Percentiles rank a stretch among this genome's conserved stretches.
Conservation (phyloP, 129 eudicot species). For the Lonicera japonica region DNA sequence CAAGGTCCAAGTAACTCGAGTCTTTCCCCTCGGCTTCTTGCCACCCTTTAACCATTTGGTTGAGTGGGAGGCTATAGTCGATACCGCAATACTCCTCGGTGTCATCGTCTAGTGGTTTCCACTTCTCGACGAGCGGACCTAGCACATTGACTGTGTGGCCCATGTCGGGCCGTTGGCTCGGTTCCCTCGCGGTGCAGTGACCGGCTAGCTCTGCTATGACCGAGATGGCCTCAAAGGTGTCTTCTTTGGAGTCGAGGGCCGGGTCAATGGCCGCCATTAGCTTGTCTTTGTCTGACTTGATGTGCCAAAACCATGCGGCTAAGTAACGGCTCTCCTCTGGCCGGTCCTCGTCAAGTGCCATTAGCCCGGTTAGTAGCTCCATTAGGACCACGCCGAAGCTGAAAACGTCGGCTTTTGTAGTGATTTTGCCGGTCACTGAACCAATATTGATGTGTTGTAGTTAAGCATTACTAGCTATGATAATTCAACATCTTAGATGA, state of each 20-base stretch:
- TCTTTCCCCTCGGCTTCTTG: slow-evolving; percentile 90
- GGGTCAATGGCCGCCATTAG: slow-evolving; percentile 71
- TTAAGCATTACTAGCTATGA: not conserved
- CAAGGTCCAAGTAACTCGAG: slow-evolving; percentile 59
- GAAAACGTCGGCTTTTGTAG: slow-evolving; percentile 90
- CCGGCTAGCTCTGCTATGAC: slow-evolving; percentile 83
- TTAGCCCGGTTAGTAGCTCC: slow-evolving; percentile 93
- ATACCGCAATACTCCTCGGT: slow-evolving; percentile 87
- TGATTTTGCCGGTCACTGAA: slow-evolving; percentile 92
- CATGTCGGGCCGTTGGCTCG: slow-evolving; percentile 91
- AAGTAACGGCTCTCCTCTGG: slow-evolving; percentile 93
- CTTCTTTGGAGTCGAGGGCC: slow-evolving; percentile 57
- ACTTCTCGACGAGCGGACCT: slow-evolving; percentile 87
- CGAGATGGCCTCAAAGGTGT: slow-evolving; percentile 54
- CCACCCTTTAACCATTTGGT: slow-evolving; percentile 98
- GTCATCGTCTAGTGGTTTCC: slow-evolving; percentile 83
- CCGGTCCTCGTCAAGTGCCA: slow-evolving; percentile 87
- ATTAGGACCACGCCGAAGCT: slow-evolving; percentile 92
- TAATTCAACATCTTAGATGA: too few species aligned
- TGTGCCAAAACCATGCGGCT: slow-evolving; percentile 92
- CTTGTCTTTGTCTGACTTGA: slow-evolving; percentile 59
- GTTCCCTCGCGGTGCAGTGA: slow-evolving; percentile 96
- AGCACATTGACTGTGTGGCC: slow-evolving; percentile 87
- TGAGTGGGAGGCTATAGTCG: slow-evolving; percentile 89
- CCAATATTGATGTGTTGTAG: not conserved